Evolutionary conservation across 129 eudicot genomes (phyloP).

Genomic region (Rutidosis leptorrhynchoides): DNA sequence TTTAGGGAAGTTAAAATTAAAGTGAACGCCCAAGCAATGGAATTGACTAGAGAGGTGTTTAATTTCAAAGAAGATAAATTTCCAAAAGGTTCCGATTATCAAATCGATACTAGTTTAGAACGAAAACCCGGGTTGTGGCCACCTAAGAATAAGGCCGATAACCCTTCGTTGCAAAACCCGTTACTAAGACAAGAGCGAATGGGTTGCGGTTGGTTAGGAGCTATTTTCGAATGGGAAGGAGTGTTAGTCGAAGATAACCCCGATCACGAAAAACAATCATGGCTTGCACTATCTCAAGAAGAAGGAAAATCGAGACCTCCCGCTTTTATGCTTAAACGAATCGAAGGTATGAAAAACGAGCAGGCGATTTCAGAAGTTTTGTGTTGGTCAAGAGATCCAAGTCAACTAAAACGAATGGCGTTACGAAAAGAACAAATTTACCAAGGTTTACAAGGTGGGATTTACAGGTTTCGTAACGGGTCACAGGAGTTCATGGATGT

Average conservation of each 20-base stretch:
- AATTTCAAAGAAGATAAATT: conserved; percentile 46
- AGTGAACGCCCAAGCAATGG: conserved; percentile 65
- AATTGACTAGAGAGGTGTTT: conserved; percentile 67
- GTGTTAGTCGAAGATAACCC: conserved; percentile 79
- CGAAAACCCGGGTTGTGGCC: conserved; percentile 66
- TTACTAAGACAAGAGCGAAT: conserved; percentile 77
- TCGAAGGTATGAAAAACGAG: conserved; percentile 95
- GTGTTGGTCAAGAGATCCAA: conserved; percentile 93
- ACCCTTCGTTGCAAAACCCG: conserved; percentile 65
- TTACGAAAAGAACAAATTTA: conserved; percentile 74
- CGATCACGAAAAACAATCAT: conserved; percentile 79
- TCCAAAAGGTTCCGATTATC: conserved; percentile 16
- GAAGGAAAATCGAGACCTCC: conserved; percentile 84
- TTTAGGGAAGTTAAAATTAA: conserved; percentile 25
- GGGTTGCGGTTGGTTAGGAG: conserved; percentile 99
- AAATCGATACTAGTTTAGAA: conserved; percentile 38
- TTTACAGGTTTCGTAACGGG: conserved; percentile 67
- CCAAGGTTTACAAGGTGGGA: conserved; percentile 66
- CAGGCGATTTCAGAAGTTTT: conserved; percentile 92
- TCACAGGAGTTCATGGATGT: conserved; percentile 65
- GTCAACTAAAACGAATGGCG: conserved; percentile 58
- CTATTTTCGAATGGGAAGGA: conserved; percentile 96
- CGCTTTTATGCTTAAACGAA: conserved; percentile 52
- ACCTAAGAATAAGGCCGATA: conserved; percentile 80
- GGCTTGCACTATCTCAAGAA: conserved; percentile 76